Percentiles rank a stretch among this genome's conserved stretches.
Evolutionary conservation across 495 filamentous ascomycete species (phyloP).

Genomic region (Bathelium albidoporum): DNA sequence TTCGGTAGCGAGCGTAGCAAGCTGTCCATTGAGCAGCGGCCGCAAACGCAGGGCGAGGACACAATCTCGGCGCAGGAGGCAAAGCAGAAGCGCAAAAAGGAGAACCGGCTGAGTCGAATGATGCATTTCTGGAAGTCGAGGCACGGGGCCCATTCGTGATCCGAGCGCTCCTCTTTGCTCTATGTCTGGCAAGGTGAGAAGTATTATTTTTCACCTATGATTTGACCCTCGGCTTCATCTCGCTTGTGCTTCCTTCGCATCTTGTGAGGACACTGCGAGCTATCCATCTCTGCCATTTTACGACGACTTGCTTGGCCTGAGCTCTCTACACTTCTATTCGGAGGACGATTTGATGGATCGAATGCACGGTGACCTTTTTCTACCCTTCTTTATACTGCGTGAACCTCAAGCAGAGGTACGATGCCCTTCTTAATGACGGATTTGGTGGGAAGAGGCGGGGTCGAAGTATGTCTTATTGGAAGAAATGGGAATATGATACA

Average conservation of each 20-base stretch:
- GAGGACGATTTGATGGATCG: neutral
- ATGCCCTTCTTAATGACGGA: slow-evolving; percentile 1
- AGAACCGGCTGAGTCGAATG: slow-evolving; percentile 64
- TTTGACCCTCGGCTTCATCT: too few relatives aligned
- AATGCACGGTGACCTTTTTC: neutral
- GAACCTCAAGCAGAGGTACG: neutral
- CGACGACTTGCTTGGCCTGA: neutral
- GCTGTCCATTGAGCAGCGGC: slow-evolving; percentile 61
- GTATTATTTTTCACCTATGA: too few relatives aligned
- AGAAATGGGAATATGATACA: neutral
- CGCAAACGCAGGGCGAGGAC: slow-evolving; percentile 39
- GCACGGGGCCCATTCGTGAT: slow-evolving; percentile 7
- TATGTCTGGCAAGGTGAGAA: too few relatives aligned
- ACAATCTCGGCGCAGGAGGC: slow-evolving; percentile 43
- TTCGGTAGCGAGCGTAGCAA: slow-evolving; percentile 74
- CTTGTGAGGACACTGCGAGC: neutral
- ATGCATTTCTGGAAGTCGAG: slow-evolving; percentile 73
- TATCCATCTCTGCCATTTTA: neutral
- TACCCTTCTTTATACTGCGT: neutral
- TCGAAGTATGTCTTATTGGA: neutral
- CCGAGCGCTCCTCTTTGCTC: neutral
- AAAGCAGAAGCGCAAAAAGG: slow-evolving; percentile 56
- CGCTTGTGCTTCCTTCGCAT: too few relatives aligned
- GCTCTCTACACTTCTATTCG: neutral
- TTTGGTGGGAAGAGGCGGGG: neutral